These are phyloP conservation scores for Metschnikowia amazonensis DNA, from an alignment of 805 yeast genomes.

Conservation along the genomic window DNA sequence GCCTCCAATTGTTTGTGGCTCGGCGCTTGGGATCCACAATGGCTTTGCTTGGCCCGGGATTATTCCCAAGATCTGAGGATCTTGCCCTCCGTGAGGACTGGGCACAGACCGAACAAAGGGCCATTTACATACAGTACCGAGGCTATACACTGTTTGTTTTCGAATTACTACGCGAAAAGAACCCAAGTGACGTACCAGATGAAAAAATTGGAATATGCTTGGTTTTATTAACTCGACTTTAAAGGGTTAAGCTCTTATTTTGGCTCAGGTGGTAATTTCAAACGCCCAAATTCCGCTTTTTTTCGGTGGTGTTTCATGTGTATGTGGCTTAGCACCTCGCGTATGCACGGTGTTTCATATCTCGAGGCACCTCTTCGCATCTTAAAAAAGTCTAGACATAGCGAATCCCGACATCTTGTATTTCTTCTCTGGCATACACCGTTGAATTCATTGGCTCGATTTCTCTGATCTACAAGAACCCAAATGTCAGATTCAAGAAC, in stretches of 20 bases:
- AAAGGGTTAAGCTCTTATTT: too few species aligned
- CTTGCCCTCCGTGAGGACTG: too few species aligned
- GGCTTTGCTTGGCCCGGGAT: neutral
- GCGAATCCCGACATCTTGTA: neutral
- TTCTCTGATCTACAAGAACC: too few species aligned
- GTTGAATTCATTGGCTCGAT: too few species aligned
- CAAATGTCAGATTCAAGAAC: too few species aligned
- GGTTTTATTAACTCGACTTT: too few species aligned
- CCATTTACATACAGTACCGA: neutral
- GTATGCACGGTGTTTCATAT: neutral
- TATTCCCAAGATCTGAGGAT: neutral
- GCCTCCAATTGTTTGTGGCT: neutral
- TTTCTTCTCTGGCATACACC: neutral
- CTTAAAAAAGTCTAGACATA: neutral
- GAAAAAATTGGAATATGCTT: too few species aligned
- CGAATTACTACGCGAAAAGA: too few species aligned
- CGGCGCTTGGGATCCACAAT: neutral
- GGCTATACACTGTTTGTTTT: neutral
- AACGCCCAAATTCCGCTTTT: neutral
- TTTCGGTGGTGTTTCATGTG: neutral
- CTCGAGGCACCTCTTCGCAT: neutral
- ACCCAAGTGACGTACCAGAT: too few species aligned
- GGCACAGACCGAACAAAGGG: neutral
- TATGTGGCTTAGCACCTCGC: neutral
- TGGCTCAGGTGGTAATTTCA: too few species aligned